Evolutionary conservation across 2,329 filamentous ascomycete species (phyloP).

Genomic region (Paecilomyces dactylethromorphus): DNA sequence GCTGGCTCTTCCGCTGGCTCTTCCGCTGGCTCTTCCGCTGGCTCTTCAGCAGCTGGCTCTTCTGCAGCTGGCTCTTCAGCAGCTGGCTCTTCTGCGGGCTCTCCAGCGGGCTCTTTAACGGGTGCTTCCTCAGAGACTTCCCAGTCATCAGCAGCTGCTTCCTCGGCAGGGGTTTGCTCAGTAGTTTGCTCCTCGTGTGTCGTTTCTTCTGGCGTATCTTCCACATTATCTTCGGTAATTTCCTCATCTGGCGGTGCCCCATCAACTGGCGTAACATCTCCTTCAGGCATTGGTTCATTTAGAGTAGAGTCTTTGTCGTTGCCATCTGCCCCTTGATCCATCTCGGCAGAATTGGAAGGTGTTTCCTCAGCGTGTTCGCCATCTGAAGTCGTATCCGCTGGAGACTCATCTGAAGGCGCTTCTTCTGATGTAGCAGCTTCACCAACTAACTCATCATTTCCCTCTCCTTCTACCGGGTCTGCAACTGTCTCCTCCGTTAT

Average conservation of each 20-base stretch:
- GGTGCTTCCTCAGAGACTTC: constrained; percentile 8
- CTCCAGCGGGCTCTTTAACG: constrained; percentile 8
- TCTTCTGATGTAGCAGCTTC: constrained; percentile 3
- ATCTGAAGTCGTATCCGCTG: constrained; percentile 6
- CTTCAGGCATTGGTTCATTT: constrained; percentile 5
- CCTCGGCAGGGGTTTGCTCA: constrained; percentile 8
- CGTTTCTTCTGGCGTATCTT: constrained; percentile 9
- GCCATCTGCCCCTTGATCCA: constrained; percentile 7
- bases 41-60: constrained; percentile 7
- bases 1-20: no score
- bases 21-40: constrained; percentile 1
- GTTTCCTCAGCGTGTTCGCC: constrained; percentile 8
- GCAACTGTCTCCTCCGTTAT: constrained; percentile 6
- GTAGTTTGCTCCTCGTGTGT: constrained; percentile 5
- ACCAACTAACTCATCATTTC: constrained; percentile 2
- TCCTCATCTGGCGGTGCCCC: constrained; percentile 8
- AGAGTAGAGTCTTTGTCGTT: constrained; percentile 2
- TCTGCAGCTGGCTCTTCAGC: constrained; percentile 10
- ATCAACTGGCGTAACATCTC: constrained; percentile 1
- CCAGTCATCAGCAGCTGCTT: constrained; percentile 9
- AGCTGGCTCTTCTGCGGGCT: constrained; percentile 4
- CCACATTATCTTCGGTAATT: constrained; percentile 8
- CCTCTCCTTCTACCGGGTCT: constrained; percentile 3
- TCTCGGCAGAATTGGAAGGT: constrained; percentile 8
- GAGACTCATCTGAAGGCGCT: constrained; percentile 6